These are phyloP conservation scores for Aspergillus brasiliensis DNA, from an alignment of 2,329 filamentous ascomycete genomes.

Conservation along the genomic window DNA sequence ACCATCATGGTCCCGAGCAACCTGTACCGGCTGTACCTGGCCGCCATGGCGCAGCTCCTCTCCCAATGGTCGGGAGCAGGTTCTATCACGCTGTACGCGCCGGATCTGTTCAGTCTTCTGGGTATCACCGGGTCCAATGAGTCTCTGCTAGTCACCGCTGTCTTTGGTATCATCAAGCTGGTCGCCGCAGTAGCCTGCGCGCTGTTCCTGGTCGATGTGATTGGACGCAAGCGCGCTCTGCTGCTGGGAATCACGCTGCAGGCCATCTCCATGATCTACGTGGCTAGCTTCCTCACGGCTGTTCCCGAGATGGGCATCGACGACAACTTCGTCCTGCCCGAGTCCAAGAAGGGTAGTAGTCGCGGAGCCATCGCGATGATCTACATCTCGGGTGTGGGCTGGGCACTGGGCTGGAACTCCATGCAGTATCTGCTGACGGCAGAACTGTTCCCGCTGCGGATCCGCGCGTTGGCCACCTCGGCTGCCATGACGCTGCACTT, in stretches of 20 bases:
- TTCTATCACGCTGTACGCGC: constrained; percentile 75
- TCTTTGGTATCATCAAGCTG: constrained; percentile 77
- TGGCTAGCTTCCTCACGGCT: constrained; percentile 63
- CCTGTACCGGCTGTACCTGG: constrained; percentile 70
- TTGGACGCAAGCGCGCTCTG: constrained; percentile 71
- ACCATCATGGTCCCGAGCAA: constrained; percentile 69
- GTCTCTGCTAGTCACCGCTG: constrained; percentile 70
- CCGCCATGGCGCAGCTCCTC: constrained; percentile 69
- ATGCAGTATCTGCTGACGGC: constrained; percentile 79
- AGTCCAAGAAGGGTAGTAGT: constrained; percentile 57
- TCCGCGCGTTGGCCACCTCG: constrained; percentile 70
- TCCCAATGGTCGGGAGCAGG: constrained; percentile 75
- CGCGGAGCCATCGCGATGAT: constrained; percentile 71
- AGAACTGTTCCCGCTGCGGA: constrained; percentile 74
- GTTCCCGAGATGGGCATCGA: constrained; percentile 59
- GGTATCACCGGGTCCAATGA: constrained; percentile 69
- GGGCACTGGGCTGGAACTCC: constrained; percentile 72
- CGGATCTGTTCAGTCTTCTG: constrained; percentile 71
- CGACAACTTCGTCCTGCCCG: constrained; percentile 52
- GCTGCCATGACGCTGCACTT: constrained; percentile 79
- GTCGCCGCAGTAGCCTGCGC: constrained; percentile 68
- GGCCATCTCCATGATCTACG: constrained; percentile 63
- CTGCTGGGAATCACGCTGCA: constrained; percentile 64
- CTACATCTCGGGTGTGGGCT: constrained; percentile 68
- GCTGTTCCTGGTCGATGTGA: constrained; percentile 76